phyloP scores from a whole-genome alignment of 2,329 filamentous ascomycete genomes.

The Bipolaris sorokiniana region DNA sequence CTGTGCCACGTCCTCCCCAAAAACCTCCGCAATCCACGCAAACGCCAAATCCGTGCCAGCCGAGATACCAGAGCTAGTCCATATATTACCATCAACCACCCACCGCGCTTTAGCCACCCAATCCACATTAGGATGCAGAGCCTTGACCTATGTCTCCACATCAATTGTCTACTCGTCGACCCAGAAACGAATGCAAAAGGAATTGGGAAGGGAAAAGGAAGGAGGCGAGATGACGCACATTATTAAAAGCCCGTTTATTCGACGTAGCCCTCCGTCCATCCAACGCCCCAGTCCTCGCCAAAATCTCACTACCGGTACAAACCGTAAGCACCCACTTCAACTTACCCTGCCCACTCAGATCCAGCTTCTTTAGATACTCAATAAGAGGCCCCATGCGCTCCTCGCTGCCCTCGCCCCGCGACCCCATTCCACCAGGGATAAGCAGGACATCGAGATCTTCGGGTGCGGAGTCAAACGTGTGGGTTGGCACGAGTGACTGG shows the following conservation, averaged over 20 bases:
- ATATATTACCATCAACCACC: constrained; percentile 70
- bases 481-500: constrained; percentile 56
- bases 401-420: constrained; percentile 34
- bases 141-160: constrained; percentile 46
- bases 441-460: constrained; percentile 65
- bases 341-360: constrained; percentile 48
- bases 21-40: constrained; percentile 62
- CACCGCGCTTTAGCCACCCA: constrained; percentile 69
- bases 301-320: constrained; percentile 68
- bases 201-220: not conserved
- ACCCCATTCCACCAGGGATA: constrained; percentile 68
- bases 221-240: constrained; percentile 8
- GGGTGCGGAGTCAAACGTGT: constrained; percentile 61
- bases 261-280: constrained; percentile 68
- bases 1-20: constrained; percentile 59
- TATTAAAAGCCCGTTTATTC: constrained; percentile 66
- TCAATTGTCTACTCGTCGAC: too few relatives aligned
- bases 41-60: constrained; percentile 68
- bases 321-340: constrained; percentile 67
- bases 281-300: constrained; percentile 65
- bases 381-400: constrained; percentile 48
- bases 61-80: constrained; percentile 68
- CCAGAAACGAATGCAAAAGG: not conserved
- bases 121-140: constrained; percentile 58
- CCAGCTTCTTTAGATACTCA: constrained; percentile 55